Base-by-base conservation (phyloP, 805 yeast species). In the Starmerella davenportii region DNA sequence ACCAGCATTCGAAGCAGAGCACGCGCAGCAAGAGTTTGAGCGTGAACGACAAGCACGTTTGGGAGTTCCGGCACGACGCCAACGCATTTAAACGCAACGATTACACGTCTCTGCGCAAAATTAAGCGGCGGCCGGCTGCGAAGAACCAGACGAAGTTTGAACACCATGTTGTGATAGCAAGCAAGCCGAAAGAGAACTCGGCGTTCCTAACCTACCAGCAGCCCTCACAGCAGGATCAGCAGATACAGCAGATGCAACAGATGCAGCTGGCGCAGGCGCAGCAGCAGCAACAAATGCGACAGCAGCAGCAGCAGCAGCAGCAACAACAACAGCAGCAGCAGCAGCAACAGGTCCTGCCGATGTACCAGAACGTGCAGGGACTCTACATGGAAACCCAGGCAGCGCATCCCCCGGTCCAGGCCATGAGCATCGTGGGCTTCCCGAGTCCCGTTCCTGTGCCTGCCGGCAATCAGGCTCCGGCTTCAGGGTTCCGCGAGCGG, bases 51-150 rank as follows among this genome's bases (percentile, higher is more conserved):
- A 34, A 39, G 19, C 40, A 43, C 39, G 57, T 53, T 14, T 85
- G 96, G 96, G 95, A 87, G 60, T 85, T 85, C 58, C 74, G 75
- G 41, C 96, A 85, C 55, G 71, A 79, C 21, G 74, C 80, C 3
- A 80, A 78, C 27, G 67, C 69, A 43, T 85, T 85, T 60, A 69
- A 72, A 47, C 75, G 81, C 38, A 95, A 94, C 31, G 90, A 84
- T 54, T 58, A 72, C 14, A 90, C 75, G 33, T 65, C 77, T 9
- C 60, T 85, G 43, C 70, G 79, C 39, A 64, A 69, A 14, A 87
- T 85, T 54, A 85, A 81, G 56, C 66, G 96, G 44, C 62, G 95
- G 35, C 71, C 90, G 0, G 67, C 37, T 13, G 37, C 42, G 7
- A 38, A 43, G 1, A 19, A 35, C 5, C 38, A 45, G 19, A 33